A percentile compares a stretch with the other conserved stretches of the same genome.
These are phyloP conservation scores for Talaromyces piceae DNA, from an alignment of 2,329 filamentous ascomycete genomes.

Conservation along the genomic window DNA sequence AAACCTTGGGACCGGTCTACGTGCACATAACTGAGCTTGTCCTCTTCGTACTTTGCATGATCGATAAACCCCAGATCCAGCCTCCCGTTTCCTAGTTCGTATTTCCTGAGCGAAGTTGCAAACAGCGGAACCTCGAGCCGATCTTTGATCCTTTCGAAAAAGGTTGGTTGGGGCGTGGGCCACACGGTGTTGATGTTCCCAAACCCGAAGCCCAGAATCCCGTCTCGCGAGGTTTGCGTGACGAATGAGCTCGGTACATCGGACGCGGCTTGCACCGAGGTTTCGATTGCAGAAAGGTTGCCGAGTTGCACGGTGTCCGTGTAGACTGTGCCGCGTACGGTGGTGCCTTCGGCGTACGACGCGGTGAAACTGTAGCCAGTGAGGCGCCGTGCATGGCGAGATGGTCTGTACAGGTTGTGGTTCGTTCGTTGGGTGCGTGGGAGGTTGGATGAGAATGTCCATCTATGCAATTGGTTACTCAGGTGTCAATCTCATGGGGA, in stretches of 20 bases:
- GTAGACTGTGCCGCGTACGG: conserved; percentile 58
- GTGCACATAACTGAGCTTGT: not conserved
- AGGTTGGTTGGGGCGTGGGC: conserved; percentile 41
- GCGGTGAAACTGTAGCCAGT: conserved; percentile 51
- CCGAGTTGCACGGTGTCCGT: conserved; percentile 57
- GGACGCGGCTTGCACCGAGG: conserved; percentile 59
- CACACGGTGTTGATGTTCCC: conserved; percentile 47
- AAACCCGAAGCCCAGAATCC: conserved; percentile 55
- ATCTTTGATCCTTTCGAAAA: conserved; percentile 51
- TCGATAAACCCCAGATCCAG: not conserved
- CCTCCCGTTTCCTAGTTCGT: not conserved
- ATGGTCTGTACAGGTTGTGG: conserved; percentile 47
- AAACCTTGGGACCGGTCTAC: conserved; percentile 50
- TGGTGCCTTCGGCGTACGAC: conserved; percentile 57
- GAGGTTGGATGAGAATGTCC: conserved; percentile 56
- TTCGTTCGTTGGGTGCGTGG: conserved; percentile 48
- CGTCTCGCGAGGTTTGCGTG: conserved; percentile 47
- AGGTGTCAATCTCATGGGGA: no score
- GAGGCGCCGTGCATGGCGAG: conserved; percentile 39
- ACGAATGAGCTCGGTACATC: conserved; percentile 49
- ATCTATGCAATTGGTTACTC: conserved; percentile 37
- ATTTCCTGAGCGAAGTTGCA: not conserved
- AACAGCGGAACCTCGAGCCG: conserved; percentile 31
- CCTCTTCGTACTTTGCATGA: not conserved
- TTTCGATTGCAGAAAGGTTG: conserved; percentile 48